Conservation (phyloP, 169 alveolate genomes). For the Perkinsus marinus region DNA sequence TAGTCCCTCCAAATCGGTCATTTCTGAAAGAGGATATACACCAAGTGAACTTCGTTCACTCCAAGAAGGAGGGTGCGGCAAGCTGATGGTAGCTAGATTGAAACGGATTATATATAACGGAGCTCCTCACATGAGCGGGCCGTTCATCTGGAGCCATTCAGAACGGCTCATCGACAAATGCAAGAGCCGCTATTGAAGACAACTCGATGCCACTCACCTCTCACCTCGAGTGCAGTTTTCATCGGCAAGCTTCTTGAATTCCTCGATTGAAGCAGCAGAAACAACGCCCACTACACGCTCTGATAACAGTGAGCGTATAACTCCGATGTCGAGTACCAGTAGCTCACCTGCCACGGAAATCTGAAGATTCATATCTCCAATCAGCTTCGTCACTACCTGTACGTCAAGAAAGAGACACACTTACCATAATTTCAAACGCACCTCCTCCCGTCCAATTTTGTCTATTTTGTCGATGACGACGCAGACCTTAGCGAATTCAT, state of each 20-base stretch:
- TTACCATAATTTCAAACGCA: background rate
- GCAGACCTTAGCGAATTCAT: background rate
- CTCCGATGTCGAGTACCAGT: too few species aligned
- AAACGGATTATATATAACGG: too few species aligned
- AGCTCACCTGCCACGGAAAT: too few species aligned
- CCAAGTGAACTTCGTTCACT: too few species aligned
- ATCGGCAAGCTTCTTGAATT: background rate
- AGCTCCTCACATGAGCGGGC: too few species aligned
- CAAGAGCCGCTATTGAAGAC: background rate
- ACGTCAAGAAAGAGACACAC: too few species aligned
- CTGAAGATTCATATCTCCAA: too few species aligned
- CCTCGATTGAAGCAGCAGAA: background rate
- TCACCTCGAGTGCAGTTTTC: background rate
- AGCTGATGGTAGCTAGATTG: too few species aligned
- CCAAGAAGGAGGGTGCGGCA: too few species aligned
- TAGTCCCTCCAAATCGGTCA: background rate
- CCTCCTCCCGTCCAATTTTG: background rate
- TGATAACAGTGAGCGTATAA: background rate
- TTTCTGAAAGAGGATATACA: background rate
- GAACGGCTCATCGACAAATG: too few species aligned
- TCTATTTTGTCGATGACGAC: conserved; percentile 6
- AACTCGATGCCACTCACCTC: background rate
- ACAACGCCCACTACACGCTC: background rate
- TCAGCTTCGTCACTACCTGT: too few species aligned
- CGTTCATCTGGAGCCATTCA: too few species aligned